Conservation (phyloP, 495 filamentous ascomycete species). For the Tuber umbilicatum region DNA sequence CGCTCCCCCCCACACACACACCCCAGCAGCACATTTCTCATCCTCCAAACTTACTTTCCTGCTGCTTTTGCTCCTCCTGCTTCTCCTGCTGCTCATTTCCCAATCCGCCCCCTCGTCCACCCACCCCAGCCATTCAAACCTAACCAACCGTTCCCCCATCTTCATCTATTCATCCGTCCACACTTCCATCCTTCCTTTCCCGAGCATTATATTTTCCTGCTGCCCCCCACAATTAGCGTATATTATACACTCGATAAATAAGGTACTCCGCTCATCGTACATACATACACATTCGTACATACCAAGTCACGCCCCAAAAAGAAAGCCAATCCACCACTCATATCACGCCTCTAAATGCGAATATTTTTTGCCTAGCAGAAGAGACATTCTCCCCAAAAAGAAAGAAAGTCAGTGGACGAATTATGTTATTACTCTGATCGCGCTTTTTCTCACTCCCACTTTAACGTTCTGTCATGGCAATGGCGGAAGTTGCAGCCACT, state of each 20-base stretch:
- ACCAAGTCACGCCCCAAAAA: slow-evolving; percentile 4
- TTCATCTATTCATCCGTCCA: slow-evolving; percentile 12
- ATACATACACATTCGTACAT: slow-evolving; percentile 32
- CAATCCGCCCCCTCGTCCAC: slow-evolving; percentile 19
- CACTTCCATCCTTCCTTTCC: slow-evolving; percentile 1
- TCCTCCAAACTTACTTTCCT: slow-evolving; percentile 9
- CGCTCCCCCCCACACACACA: neutral
- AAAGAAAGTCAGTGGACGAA: slow-evolving; percentile 31
- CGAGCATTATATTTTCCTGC: neutral
- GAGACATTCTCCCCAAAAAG: slow-evolving; percentile 12
- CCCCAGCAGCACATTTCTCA: slow-evolving; percentile 4
- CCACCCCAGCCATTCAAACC: slow-evolving; percentile 29
- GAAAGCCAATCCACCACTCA: neutral
- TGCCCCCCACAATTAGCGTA: slow-evolving; percentile 1
- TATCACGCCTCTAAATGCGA: slow-evolving; percentile 21
- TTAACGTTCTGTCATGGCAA: slow-evolving; percentile 31
- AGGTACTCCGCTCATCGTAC: slow-evolving; percentile 33
- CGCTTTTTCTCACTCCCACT: slow-evolving; percentile 25
- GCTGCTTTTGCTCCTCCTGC: slow-evolving; percentile 13
- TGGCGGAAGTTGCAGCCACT: slow-evolving; percentile 42
- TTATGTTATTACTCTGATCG: slow-evolving; percentile 39
- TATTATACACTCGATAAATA: slow-evolving; percentile 9
- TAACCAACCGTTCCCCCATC: slow-evolving; percentile 6
- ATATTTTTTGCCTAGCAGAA: slow-evolving; percentile 23
- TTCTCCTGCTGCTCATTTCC: slow-evolving; percentile 13